Percentiles rank a stretch among this genome's conserved stretches.
These are phyloP conservation scores for Tolypocladium ophioglossoides DNA, from an alignment of 2,329 filamentous ascomycete genomes.

Conservation along the genomic window DNA sequence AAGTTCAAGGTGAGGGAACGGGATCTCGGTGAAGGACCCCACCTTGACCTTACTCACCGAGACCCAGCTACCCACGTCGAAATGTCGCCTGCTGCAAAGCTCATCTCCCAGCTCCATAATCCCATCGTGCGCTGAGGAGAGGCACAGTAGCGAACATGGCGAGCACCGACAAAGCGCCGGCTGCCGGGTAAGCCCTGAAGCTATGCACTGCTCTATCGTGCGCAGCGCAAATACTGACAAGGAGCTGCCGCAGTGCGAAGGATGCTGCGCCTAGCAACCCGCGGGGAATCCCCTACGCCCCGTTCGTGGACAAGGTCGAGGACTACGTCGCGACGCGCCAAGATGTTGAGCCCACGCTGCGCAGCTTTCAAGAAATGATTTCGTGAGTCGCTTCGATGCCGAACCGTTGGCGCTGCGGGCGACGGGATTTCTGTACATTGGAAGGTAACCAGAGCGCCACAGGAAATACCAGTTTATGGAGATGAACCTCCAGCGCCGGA, in stretches of 20 bases:
- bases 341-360: slow-evolving; percentile 71
- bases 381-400: slow-evolving; percentile 46
- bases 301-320: slow-evolving; percentile 80
- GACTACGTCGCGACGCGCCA: slow-evolving; percentile 72
- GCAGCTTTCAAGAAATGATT: slow-evolving; percentile 88
- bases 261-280: slow-evolving; percentile 58
- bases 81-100: slow-evolving; percentile 19
- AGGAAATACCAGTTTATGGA: slow-evolving; percentile 99
- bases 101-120: slow-evolving; percentile 12
- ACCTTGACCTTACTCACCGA: slow-evolving; percentile 16
- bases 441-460: slow-evolving; percentile 5
- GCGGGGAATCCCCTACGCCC: slow-evolving; percentile 71
- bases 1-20: neutral
- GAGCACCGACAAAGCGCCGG: slow-evolving; percentile 27
- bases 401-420: neutral
- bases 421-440: neutral
- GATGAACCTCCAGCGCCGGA: slow-evolving; percentile 76
- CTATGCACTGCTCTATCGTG: too few relatives aligned
- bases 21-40: slow-evolving; percentile 11
- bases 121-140: slow-evolving; percentile 10
- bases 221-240: neutral
- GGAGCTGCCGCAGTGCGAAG: slow-evolving; percentile 17
- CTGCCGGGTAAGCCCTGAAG: slow-evolving; percentile 18
- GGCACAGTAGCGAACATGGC: slow-evolving; percentile 23
- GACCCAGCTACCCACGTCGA: slow-evolving; percentile 18